Evolutionary conservation across 371 early-diverging fungal species (phyloP), one percentile per base, ranked within the genome.

Genomic region (Nematocida sp.): DNA sequence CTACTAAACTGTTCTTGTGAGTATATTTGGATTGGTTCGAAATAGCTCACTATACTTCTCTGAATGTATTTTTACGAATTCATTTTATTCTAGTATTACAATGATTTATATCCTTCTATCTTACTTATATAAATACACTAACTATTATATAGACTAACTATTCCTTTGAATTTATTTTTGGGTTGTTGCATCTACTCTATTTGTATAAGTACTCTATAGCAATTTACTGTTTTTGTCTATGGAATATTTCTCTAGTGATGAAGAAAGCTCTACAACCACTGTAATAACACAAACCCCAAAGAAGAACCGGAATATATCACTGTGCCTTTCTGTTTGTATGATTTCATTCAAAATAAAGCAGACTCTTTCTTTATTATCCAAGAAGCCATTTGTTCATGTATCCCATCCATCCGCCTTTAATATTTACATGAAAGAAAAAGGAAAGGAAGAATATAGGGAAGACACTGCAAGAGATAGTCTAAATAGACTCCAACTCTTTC

Each of bases 191-290:
- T 33, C 33, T 33, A 33, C 33, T 33, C 33, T 33, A 33, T 33
- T 33, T 33, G 33, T 33, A 33, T 33, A 33, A 0, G 33, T 33
- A 33, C 33, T 33, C 33, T 33, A 33, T 33, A 33, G 33, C 33
- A 33, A 33, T 33, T 33, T 33, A 33, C 33, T 33, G 33, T 33
- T 33, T 33, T 33, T 72, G 7, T 66, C 45, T 60, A 62, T 72
- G 45, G 58, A 72, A 11, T 55, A 67, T 7, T 75, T 75, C 58
- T 75, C 76, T 9, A 75, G 76, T 45, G 52, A 74, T 7, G 76
- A 75, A 44, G 54, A 64, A 20, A 50, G 52, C 9, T 42, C 42
- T 11, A 58, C 20, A 9, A 23, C 23, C 11, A 54, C n/a, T 18
- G 15, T 50, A n/a, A 70, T n/a, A 64, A 7, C 20, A 20, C 27